These are phyloP conservation scores for Staphylotrichum longicolle DNA, from an alignment of 495 filamentous ascomycete genomes.

Conservation along the genomic window DNA sequence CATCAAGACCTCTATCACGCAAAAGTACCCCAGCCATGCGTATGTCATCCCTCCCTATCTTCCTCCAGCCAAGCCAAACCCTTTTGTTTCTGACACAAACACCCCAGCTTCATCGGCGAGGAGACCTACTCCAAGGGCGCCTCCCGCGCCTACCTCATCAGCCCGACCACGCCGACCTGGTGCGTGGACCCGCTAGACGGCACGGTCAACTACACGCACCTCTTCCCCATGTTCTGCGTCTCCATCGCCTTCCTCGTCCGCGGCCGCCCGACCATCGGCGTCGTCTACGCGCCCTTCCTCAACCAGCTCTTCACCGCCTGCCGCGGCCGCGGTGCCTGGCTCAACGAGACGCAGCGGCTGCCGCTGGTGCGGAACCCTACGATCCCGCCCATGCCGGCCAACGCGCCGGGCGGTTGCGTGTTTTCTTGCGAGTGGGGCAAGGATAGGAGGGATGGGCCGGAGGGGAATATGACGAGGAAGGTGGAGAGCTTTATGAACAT, in stretches of 20 bases:
- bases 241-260: constrained; percentile 61
- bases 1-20: constrained; percentile 54
- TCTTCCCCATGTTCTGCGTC: constrained; percentile 73
- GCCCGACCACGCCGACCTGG: constrained; percentile 57
- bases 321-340: constrained; percentile 60
- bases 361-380: constrained; percentile 57
- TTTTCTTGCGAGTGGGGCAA: constrained; percentile 74
- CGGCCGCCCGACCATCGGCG: constrained; percentile 57
- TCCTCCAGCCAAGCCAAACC: not conserved
- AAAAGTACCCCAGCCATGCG: constrained; percentile 61
- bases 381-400: constrained; percentile 57
- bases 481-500: constrained; percentile 69
- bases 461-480: constrained; percentile 64
- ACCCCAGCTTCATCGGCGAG: constrained; percentile 64
- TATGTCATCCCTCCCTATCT: constrained; percentile 33
- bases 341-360: constrained; percentile 58
- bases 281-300: constrained; percentile 64
- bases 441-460: constrained; percentile 58
- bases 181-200: constrained; percentile 68
- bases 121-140: constrained; percentile 62
- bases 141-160: constrained; percentile 60
- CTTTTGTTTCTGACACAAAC: not conserved
- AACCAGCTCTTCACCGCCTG: constrained; percentile 64
- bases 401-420: constrained; percentile 63
- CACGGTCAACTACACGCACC: constrained; percentile 70